phyloP scores from a whole-genome alignment of 108 stramenopile genomes.

The Cyclotella choctawhatcheeana region DNA sequence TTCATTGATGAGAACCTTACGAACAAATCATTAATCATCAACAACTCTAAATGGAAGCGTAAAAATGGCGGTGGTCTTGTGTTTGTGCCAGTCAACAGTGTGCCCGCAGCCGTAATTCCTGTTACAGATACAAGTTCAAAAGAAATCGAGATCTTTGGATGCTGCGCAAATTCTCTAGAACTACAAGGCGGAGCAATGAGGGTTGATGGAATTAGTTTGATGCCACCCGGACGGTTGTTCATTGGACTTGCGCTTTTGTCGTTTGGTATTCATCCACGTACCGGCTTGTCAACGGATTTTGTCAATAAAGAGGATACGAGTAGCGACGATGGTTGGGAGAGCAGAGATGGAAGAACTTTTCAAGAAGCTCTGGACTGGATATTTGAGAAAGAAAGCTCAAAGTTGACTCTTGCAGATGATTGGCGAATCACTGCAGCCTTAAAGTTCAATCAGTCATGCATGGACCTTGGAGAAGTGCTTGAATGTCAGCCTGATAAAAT shows the following conservation, averaged over 20 bases:
- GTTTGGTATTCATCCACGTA: conserved; percentile 57
- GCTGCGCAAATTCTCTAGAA: conserved; percentile 70
- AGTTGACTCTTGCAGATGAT: conserved; percentile 1
- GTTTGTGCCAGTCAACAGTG: conserved; percentile 47
- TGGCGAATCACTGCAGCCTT: conserved; percentile 52
- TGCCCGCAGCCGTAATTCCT: conserved; percentile 42
- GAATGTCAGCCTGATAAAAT: conserved; percentile 65
- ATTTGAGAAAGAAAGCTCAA: conserved; percentile 19
- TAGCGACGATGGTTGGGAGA: too few relatives aligned
- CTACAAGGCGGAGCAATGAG: conserved; percentile 57
- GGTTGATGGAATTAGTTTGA: conserved; percentile 67
- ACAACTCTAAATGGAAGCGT: conserved; percentile 42
- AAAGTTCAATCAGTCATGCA: conserved; percentile 51
- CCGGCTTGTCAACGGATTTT: conserved; percentile 8
- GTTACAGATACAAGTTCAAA: too few relatives aligned
- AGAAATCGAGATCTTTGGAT: conserved; percentile 45
- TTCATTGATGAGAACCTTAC: conserved; percentile 40
- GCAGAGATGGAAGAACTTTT: conserved; percentile 5
- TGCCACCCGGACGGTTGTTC: conserved; percentile 73
- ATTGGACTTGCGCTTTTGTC: conserved; percentile 54
- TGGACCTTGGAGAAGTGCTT: conserved; percentile 67
- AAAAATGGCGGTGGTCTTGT: conserved; percentile 21
- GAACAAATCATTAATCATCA: conserved; percentile 26
- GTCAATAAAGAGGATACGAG: too few relatives aligned
- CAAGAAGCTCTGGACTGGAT: conserved; percentile 21